Conservation (phyloP, 371 early-diverging fungal species). For the Nematocida parisii region DNA sequence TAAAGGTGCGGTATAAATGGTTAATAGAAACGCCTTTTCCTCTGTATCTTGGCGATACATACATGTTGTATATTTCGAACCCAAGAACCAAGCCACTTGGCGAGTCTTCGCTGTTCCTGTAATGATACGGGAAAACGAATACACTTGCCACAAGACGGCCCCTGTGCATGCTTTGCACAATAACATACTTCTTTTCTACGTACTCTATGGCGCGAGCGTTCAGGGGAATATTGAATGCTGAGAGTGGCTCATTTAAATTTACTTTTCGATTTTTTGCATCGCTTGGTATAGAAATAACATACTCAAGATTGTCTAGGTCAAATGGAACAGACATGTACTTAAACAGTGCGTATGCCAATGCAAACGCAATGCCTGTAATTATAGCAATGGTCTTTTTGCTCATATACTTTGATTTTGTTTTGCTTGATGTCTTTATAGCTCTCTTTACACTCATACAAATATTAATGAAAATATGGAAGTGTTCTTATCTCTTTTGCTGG, state of each 20-base stretch:
- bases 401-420: neutral
- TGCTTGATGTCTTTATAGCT: neutral
- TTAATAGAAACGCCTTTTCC: conserved; percentile 20
- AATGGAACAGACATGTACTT: neutral
- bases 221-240: conserved; percentile 4
- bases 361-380: neutral
- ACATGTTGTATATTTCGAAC: conserved; percentile 48
- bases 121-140: conserved; percentile 33
- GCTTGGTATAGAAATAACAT: conserved; percentile 41
- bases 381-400: neutral
- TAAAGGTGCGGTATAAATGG: conserved; percentile 33
- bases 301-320: conserved; percentile 36
- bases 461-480: conserved; percentile 56
- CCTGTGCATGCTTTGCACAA: conserved; percentile 14
- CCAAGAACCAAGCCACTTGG: conserved; percentile 1
- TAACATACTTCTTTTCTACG: conserved; percentile 21
- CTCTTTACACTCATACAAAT: conserved; percentile 2
- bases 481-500: conserved; percentile 36
- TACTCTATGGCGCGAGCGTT: neutral
- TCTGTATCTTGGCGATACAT: conserved; percentile 27
- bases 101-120: neutral
- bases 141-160: conserved; percentile 27
- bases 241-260: conserved; percentile 9
- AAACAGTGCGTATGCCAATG: neutral
- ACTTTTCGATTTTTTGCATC: neutral